These are phyloP conservation scores for Crithidia bombi DNA, from an alignment of 208 protist genomes.

Conservation along the genomic window DNA sequence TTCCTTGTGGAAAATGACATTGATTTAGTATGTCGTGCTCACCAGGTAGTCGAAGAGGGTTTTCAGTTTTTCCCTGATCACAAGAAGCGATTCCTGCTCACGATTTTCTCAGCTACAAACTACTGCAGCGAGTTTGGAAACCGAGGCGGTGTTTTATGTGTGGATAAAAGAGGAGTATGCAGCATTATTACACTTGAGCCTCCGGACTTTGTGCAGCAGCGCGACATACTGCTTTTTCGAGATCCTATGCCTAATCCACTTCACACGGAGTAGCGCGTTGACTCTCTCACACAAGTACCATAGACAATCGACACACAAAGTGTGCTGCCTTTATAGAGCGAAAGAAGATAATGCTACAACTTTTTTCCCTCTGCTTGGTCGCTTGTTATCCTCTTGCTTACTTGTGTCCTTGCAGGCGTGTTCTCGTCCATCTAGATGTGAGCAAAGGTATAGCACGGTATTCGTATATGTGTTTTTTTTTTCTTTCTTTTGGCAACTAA, in stretches of 20 bases:
- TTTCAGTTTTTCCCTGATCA: constrained; percentile 99
- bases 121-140: constrained; percentile 99
- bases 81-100: constrained; percentile 97
- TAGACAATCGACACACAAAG: constrained; percentile 2
- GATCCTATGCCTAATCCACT: constrained; percentile 45
- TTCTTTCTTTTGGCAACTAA: too few species aligned
- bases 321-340: too few species aligned
- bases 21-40: constrained; percentile 98
- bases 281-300: neutral
- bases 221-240: constrained; percentile 63
- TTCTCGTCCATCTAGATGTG: too few species aligned
- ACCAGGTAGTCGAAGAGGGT: constrained; percentile 99
- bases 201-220: constrained; percentile 73
- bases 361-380: too few species aligned
- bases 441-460: too few species aligned
- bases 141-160: constrained; percentile 98
- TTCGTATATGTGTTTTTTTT: too few species aligned
- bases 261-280: constrained; percentile 8
- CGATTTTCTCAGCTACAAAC: constrained; percentile 99
- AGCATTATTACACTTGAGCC: constrained; percentile 93
- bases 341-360: too few species aligned
- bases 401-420: too few species aligned
- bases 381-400: too few species aligned
- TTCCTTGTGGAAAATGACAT: constrained; percentile 98
- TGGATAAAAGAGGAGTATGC: constrained; percentile 97